phyloP scores from a whole-genome alignment of 371 early-diverging fungal species.

The Syncephalastrum contaminatum region DNA sequence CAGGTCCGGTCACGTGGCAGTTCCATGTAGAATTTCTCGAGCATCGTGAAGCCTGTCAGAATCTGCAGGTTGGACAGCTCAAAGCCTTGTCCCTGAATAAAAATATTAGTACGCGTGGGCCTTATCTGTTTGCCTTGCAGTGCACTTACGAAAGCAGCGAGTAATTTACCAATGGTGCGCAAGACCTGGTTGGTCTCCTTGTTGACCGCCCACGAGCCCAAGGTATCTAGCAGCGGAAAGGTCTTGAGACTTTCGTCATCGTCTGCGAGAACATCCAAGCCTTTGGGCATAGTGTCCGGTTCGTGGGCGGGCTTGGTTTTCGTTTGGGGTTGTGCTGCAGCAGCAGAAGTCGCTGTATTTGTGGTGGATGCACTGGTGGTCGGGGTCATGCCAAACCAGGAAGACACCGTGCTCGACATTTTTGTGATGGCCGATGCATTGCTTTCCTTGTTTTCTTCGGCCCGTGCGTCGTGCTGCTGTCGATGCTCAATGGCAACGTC shows the following conservation, averaged over 20 bases:
- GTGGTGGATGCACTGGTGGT: neutral
- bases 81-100: constrained; percentile 70
- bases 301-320: constrained; percentile 7
- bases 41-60: constrained; percentile 65
- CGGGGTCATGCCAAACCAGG: constrained; percentile 6
- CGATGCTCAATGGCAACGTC: too few species aligned
- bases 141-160: constrained; percentile 63
- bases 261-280: constrained; percentile 15
- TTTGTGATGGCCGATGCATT: too few species aligned
- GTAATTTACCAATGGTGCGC: constrained; percentile 61
- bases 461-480: too few species aligned
- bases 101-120: neutral
- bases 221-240: constrained; percentile 34
- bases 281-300: constrained; percentile 10
- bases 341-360: neutral
- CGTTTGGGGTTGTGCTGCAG: constrained; percentile 2
- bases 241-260: constrained; percentile 30
- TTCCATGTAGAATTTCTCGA: constrained; percentile 61
- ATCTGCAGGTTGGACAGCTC: constrained; percentile 76
- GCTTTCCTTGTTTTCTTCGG: too few species aligned
- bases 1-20: constrained; percentile 44
- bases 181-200: constrained; percentile 67
- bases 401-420: neutral
- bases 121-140: neutral
- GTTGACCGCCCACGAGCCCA: constrained; percentile 51